Percentiles rank a stretch among this genome's conserved stretches.
phyloP scores from a whole-genome alignment of 2,329 filamentous ascomycete species.

The Chrysoporthe puriensis region DNA sequence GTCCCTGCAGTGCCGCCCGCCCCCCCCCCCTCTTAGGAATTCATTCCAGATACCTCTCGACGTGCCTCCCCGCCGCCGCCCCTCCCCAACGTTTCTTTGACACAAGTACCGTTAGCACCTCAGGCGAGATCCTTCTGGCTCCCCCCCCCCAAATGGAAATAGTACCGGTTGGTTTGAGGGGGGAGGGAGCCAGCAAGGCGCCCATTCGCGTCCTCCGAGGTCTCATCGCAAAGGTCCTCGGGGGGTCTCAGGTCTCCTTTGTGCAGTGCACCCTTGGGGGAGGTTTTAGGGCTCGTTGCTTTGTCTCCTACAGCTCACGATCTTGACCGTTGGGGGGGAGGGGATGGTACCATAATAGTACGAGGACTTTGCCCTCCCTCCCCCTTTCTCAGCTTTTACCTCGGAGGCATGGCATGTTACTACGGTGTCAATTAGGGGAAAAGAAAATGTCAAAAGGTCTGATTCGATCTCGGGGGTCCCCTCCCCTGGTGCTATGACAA shows the following conservation, averaged over 20 bases:
- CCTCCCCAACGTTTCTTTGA: neutral
- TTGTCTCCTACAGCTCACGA: too few species aligned
- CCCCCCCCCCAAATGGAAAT: neutral
- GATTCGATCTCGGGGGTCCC: slow-evolving; percentile 11
- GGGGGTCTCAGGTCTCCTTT: too few species aligned
- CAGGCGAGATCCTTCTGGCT: neutral
- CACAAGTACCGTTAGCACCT: neutral
- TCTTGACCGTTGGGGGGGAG: too few species aligned
- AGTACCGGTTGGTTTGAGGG: slow-evolving; percentile 7
- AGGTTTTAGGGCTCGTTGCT: too few species aligned
- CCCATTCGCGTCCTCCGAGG: neutral
- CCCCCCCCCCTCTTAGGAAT: neutral
- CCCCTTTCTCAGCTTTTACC: neutral
- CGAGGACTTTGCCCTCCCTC: too few species aligned
- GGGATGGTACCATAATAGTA: too few species aligned
- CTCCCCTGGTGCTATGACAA: slow-evolving; percentile 12
- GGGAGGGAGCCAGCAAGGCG: too few species aligned
- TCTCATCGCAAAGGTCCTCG: slow-evolving; percentile 17
- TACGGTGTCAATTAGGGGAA: neutral
- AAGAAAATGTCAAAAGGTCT: slow-evolving; percentile 17
- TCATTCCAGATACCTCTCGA: neutral
- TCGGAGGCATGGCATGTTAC: neutral
- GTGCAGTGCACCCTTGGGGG: too few species aligned
- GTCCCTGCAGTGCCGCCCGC: too few species aligned
- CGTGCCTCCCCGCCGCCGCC: neutral